Evolutionary conservation across 352 stramenopile genomes (phyloP).

Genomic region (Hyaloperonospora brassicae): DNA sequence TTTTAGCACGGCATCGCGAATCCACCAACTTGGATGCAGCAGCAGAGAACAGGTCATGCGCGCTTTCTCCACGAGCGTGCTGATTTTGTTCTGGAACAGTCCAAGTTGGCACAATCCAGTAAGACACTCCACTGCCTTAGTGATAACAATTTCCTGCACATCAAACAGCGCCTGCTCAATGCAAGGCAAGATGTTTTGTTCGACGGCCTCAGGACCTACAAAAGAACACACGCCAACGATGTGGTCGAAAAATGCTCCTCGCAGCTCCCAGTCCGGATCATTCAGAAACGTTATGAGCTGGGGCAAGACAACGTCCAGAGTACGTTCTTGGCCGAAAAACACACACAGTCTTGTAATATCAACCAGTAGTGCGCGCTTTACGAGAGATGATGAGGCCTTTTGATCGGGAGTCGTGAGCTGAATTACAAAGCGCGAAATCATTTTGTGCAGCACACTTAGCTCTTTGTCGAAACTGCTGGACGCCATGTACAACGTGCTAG

Average conservation of each 20-base stretch:
- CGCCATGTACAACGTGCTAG: constrained; percentile 42
- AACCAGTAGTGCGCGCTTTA: constrained; percentile 90
- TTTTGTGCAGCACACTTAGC: constrained; percentile 87
- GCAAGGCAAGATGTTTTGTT: constrained; percentile 96
- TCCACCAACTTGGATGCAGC: constrained; percentile 85
- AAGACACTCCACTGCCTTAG: constrained; percentile 88
- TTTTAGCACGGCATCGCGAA: constrained; percentile 74
- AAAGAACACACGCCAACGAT: constrained; percentile 92
- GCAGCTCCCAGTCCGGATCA: constrained; percentile 89
- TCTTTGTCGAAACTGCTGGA: constrained; percentile 91
- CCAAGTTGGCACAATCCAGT: constrained; percentile 86
- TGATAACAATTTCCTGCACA: constrained; percentile 93
- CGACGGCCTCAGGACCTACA: constrained; percentile 87
- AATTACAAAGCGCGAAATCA: constrained; percentile 91
- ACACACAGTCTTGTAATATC: constrained; percentile 94
- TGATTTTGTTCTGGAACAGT: constrained; percentile 85
- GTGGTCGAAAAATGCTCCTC: constrained; percentile 87
- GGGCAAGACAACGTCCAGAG: constrained; percentile 92
- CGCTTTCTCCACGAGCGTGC: constrained; percentile 75
- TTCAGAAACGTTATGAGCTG: constrained; percentile 97
- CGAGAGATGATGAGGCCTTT: constrained; percentile 86
- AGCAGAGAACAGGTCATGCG: constrained; percentile 80
- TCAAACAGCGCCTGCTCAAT: constrained; percentile 96
- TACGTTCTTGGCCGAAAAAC: constrained; percentile 94
- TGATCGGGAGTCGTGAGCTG: constrained; percentile 87